Evolutionary conservation across 1,284 basidiomycete species (phyloP).

Genomic region (Rhodofomes roseus): DNA sequence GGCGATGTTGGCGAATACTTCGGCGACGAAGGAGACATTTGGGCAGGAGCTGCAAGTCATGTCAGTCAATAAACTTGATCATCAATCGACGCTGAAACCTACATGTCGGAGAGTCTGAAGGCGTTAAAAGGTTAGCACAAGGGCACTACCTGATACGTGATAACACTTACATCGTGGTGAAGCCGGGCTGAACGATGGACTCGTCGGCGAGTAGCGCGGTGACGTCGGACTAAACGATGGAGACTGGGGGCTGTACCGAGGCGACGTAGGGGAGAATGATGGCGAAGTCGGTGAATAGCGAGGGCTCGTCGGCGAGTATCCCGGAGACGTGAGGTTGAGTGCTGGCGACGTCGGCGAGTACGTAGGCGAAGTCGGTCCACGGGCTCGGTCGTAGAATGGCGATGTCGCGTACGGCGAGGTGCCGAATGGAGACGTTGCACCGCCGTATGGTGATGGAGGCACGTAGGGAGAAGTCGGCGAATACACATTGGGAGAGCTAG

Average conservation of each 20-base stretch:
- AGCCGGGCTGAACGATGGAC: constrained; percentile 84
- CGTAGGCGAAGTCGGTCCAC: constrained; percentile 74
- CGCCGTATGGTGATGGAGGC: constrained; percentile 77
- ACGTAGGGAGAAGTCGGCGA: constrained; percentile 88
- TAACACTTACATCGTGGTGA: constrained; percentile 71
- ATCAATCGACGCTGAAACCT: constrained; percentile 22
- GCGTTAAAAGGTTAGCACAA: constrained; percentile 20
- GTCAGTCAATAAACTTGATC: constrained; percentile 8
- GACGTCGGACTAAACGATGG: constrained; percentile 86
- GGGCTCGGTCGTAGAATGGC: constrained; percentile 70
- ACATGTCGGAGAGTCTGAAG: constrained; percentile 76
- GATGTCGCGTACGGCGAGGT: constrained; percentile 78
- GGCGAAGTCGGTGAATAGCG: constrained; percentile 84
- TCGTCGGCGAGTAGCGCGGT: constrained; percentile 81
- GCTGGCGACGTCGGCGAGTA: constrained; percentile 85
- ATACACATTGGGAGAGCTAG: constrained; percentile 79
- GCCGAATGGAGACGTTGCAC: constrained; percentile 79
- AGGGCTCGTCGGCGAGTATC: constrained; percentile 87
- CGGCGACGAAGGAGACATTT: constrained; percentile 82
- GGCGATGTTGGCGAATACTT: constrained; percentile 85
- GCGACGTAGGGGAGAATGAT: constrained; percentile 83
- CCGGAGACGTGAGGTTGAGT: constrained; percentile 77
- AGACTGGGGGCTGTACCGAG: constrained; percentile 77
- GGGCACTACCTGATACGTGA: constrained; percentile 20
- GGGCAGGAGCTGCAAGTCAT: constrained; percentile 50